Evolutionary conservation across 2,329 filamentous ascomycete genomes (phyloP), one percentile per base, ranked within the genome.

Genomic region (Trichoderma afroharzianum): DNA sequence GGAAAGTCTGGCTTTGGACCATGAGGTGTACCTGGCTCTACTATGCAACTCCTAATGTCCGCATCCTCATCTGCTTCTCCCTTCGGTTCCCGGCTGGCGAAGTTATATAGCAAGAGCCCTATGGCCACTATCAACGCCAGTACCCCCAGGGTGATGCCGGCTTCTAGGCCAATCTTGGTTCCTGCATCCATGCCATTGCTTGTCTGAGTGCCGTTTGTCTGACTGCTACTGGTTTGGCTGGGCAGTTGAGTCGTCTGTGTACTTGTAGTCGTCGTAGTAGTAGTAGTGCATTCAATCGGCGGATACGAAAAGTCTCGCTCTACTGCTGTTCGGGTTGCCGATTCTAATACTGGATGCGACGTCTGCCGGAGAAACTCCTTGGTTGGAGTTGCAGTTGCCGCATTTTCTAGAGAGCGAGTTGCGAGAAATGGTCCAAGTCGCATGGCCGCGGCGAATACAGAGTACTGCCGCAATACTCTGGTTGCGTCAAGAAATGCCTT

Each of bases 121-220:
- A 57, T 24, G 6, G 30, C 32, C 15, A 68, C 57, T 21, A 53
- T n/a, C 24, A 68, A 18, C 7, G 57, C n/a, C n/a, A 71, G 50
- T 26, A 53, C 36, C 6, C 59, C 71, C n/a, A 72, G 26, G 14
- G 61, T 33, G 30, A 72, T 55, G n/a, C 59, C 71, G 9, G 59
- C 33, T 36, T 32, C 50, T 8, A 71, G 64, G 8, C 61, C 68
- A 15, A 55, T 47, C 39, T 66, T 66, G 21, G 68, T 59, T 15
- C 50, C 67, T n/a, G 55, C 6, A 12, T 62, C 26, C 6, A 71
- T 28, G 14, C 59, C 50, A 18, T 24, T 53, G n/a, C 47, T 24
- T 14, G 47, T 53, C 21, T 53, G 47, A 2, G 47, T 24, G 47
- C 26, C 36, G 33, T 59, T 43, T 9, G 58, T 33, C 1, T 53